phyloP scores from a whole-genome alignment of 148 eudicot genomes.

The Chenopodium quinoa region DNA sequence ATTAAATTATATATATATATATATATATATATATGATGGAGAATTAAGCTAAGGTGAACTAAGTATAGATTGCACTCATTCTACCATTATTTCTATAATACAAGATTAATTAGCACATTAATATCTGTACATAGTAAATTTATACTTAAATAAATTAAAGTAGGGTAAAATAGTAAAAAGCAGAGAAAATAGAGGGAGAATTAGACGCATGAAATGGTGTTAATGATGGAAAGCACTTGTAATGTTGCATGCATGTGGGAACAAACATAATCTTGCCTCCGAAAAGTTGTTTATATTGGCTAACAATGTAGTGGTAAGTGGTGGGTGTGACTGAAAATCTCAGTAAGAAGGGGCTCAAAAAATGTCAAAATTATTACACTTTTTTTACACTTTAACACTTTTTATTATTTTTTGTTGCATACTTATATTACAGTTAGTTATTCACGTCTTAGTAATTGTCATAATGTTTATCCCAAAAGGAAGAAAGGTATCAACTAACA shows the following conservation, averaged over 20 bases:
- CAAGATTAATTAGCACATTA: too few species aligned
- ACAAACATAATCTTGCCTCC: constrained; percentile 20
- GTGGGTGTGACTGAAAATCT: constrained; percentile 15
- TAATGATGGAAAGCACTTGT: constrained; percentile 31
- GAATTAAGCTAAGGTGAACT: too few species aligned
- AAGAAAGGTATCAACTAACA: constrained; percentile 16
- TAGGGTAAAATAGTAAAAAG: constrained; percentile 25
- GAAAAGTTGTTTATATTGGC: constrained; percentile 7
- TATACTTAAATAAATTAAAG: too few species aligned
- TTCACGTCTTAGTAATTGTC: constrained; percentile 8
- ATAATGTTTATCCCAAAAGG: constrained; percentile 1
- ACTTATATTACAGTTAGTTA: not conserved
- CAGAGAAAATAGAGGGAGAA: not conserved
- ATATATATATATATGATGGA: too few species aligned
- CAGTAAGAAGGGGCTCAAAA: constrained; percentile 25
- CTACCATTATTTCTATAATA: too few species aligned
- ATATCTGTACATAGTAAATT: too few species aligned
- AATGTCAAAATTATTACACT: constrained; percentile 19
- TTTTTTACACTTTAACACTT: constrained; percentile 15
- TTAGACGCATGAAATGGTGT: constrained; percentile 27
- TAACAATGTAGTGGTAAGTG: constrained; percentile 7
- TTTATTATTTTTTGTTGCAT: not conserved
- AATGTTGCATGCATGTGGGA: constrained; percentile 33
- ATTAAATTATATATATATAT: too few species aligned
- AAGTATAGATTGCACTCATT: too few species aligned